Evolutionary conservation across 805 yeast species (phyloP).

Genomic region (Metschnikowia vanudenii): DNA sequence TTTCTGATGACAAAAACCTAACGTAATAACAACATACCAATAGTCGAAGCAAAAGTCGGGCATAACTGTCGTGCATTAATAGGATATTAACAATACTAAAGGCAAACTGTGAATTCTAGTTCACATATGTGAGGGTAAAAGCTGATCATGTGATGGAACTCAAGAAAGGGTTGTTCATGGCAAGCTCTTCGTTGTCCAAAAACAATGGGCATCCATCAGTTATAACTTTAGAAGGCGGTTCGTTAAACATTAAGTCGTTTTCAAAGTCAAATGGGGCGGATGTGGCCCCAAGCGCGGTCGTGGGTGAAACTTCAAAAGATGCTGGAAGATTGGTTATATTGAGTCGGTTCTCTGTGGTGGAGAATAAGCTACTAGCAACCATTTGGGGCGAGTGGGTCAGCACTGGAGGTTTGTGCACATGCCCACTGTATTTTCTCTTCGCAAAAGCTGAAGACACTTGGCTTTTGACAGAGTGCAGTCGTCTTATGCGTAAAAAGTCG

Average conservation of each 20-base stretch:
- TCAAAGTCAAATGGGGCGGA: conserved; percentile 2
- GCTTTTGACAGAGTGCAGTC: conserved; percentile 12
- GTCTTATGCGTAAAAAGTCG: conserved; percentile 6
- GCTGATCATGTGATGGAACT: background rate
- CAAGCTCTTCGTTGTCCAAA: conserved; percentile 7
- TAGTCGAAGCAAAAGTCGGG: conserved; percentile 31
- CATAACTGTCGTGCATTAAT: conserved; percentile 26
- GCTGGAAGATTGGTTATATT: background rate
- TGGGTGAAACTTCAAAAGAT: background rate
- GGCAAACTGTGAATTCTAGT: no score
- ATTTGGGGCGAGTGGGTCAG: background rate
- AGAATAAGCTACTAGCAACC: background rate
- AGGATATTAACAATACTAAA: background rate
- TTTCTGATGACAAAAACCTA: no score
- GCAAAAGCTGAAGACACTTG: conserved; percentile 14
- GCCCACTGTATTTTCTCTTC: conserved; percentile 18
- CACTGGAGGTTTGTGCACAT: conserved; percentile 20
- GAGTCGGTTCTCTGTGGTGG: background rate
- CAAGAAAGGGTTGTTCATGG: conserved; percentile 9
- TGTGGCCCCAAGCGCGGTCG: background rate
- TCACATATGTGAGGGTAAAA: no score
- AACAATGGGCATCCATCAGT: conserved; percentile 1
- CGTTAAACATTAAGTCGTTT: conserved; percentile 3
- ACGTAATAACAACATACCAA: no score
- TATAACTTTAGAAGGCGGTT: conserved; percentile 9